phyloP scores from a whole-genome alignment of 148 eudicot genomes.

The Oxyria digyna region DNA sequence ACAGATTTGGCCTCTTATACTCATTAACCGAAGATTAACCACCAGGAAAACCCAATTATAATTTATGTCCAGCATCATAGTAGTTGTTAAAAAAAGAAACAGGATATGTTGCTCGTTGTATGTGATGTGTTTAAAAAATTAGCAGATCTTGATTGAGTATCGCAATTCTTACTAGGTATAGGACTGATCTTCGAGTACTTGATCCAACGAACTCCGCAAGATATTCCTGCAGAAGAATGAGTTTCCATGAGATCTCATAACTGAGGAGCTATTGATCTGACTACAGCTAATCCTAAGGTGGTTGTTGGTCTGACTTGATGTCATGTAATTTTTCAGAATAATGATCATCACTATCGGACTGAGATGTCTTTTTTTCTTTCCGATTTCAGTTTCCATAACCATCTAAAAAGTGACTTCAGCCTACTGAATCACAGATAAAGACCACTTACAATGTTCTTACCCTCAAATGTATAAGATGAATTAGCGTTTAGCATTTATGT shows the following conservation, averaged over 20 bases:
- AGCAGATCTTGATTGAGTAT: background rate
- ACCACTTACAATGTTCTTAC: background rate
- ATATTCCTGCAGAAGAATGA: constrained; percentile 56
- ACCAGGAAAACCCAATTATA: background rate
- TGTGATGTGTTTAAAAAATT: background rate
- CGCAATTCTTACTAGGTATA: constrained; percentile 56
- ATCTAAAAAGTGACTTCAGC: background rate
- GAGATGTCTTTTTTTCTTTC: background rate
- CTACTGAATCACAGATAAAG: background rate
- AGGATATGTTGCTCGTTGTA: background rate
- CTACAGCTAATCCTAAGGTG: background rate
- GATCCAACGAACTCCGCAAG: constrained; percentile 68
- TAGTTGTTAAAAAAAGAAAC: background rate
- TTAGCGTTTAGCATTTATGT: too few species aligned
- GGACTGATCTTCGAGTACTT: constrained; percentile 53
- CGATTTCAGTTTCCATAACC: background rate
- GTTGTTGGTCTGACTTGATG: background rate
- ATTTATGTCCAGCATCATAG: background rate
- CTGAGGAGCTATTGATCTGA: background rate
- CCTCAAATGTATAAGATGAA: too few species aligned
- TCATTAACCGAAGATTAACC: background rate
- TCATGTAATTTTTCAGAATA: background rate
- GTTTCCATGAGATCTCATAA: constrained; percentile 4
- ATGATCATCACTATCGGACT: background rate
- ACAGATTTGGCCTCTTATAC: background rate